Evolutionary conservation across 495 filamentous ascomycete genomes (phyloP), one percentile per base, ranked within the genome.

Genomic region (Neurospora pannonica): DNA sequence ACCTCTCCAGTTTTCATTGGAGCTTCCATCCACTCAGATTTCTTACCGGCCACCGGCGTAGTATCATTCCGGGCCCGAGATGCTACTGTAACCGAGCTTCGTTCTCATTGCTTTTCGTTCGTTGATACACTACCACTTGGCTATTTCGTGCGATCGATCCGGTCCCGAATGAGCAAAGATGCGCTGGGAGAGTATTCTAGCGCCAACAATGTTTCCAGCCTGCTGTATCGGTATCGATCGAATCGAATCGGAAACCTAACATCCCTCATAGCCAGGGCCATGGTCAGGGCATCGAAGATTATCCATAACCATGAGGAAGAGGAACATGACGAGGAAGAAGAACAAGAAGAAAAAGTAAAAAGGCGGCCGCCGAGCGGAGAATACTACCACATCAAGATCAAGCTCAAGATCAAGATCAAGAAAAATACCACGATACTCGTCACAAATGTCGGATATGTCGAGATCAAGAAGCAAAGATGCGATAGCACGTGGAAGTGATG

Each of bases 201-300:
- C 11, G 48, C 24, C 48, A 60, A 60, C 24, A 28, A 31, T 15
- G 11, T 31, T 60, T 11, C n/a, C 4, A 24, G 24, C 15, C 24
- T 60, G n/a, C 43, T 48, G 43, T n/a, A n/a, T 43, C 40, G 40
- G 43, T 48, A 21, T 48, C 21, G 46, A 28, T 60, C 48, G 24
- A 28, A 28, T 60, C 5, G 48, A 21, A 48, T 21, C 17, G 17
- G 40, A 43, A 43, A n/a, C 40, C 17, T 43, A n/a, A n/a, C n/a
- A n/a, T n/a, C n/a, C n/a, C n/a, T n/a, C n/a, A n/a, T n/a, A 40
- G 36, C 38, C 38, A 42, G 40, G 40, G 17, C 19, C 46, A 24
- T 54, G n/a, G 21, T 3, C 4, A 24, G 9, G n/a, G n/a, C 5
- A 36, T 75, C 71, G 36, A 73, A 78, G 46, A 78, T 74, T 48